phyloP scores from a whole-genome alignment of 169 alveolate species.

The Blepharisma undulans region DNA sequence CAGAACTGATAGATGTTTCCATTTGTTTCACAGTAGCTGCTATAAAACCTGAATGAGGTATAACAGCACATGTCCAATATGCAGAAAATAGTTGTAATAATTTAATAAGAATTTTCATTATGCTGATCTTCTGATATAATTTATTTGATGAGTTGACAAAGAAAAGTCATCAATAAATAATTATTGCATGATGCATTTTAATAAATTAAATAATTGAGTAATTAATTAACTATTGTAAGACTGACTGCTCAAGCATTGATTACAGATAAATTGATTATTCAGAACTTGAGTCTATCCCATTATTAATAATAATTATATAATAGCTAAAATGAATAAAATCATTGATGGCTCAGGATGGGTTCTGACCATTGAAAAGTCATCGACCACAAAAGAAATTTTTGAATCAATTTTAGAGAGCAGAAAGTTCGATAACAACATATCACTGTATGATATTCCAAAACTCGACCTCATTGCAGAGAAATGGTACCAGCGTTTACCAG shows the following conservation, averaged over 20 bases:
- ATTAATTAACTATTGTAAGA: too few relatives aligned
- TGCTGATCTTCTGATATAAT: not conserved
- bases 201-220: too few relatives aligned
- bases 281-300: not conserved
- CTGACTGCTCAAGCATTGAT: not conserved
- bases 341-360: not conserved
- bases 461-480: not conserved
- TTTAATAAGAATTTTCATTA: too few relatives aligned
- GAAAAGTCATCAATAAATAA: too few relatives aligned
- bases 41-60: not conserved
- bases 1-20: not conserved
- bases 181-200: too few relatives aligned
- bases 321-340: not conserved
- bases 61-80: constrained; percentile 21
- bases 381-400: not conserved
- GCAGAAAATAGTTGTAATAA: not conserved
- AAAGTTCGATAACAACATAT: not conserved
- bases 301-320: too few relatives aligned
- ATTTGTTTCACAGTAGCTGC: constrained; percentile 7
- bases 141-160: not conserved
- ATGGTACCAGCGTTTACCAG: not conserved
- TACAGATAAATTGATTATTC: not conserved
- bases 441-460: not conserved
- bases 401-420: not conserved
- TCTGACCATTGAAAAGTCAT: not conserved